These are phyloP conservation scores for Aspergillus sp. DNA, from an alignment of 2,329 filamentous ascomycete genomes.

Conservation along the genomic window DNA sequence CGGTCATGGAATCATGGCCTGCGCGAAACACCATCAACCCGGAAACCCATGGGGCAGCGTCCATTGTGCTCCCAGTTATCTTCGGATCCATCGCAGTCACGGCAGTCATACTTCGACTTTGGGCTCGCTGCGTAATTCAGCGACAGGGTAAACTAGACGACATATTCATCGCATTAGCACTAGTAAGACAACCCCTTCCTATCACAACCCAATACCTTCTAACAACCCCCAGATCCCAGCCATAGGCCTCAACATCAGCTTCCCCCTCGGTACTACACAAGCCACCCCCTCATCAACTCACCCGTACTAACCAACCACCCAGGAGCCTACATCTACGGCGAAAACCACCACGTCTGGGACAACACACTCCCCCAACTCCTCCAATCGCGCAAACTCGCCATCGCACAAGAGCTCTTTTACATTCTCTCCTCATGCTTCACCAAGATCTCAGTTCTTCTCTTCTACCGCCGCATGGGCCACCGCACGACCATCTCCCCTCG, in stretches of 20 bases:
- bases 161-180: constrained; percentile 2
- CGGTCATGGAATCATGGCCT: constrained; percentile 12
- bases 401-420: constrained; percentile 5
- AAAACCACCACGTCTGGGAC: constrained; percentile 14
- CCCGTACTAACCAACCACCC: neutral
- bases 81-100: constrained; percentile 1
- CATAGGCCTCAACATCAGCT: neutral
- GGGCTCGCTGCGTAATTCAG: constrained; percentile 7
- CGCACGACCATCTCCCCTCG: constrained; percentile 8
- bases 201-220: neutral
- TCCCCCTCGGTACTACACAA: neutral
- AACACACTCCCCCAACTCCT: neutral
- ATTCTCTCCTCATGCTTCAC: constrained; percentile 4
- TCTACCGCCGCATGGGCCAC: constrained; percentile 13
- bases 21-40: constrained; percentile 8
- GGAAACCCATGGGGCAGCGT: constrained; percentile 6
- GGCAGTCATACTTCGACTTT: constrained; percentile 1
- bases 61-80: neutral
- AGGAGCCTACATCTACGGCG: constrained; percentile 6
- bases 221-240: neutral
- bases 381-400: constrained; percentile 5
- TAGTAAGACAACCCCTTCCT: neutral
- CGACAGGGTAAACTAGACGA: neutral
- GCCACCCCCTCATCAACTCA: neutral
- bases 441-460: constrained; percentile 7